Evolutionary conservation across 176 grass and related monocot genomes (phyloP), one percentile per base, ranked within the genome.

Genomic region (Ananas comosus): DNA sequence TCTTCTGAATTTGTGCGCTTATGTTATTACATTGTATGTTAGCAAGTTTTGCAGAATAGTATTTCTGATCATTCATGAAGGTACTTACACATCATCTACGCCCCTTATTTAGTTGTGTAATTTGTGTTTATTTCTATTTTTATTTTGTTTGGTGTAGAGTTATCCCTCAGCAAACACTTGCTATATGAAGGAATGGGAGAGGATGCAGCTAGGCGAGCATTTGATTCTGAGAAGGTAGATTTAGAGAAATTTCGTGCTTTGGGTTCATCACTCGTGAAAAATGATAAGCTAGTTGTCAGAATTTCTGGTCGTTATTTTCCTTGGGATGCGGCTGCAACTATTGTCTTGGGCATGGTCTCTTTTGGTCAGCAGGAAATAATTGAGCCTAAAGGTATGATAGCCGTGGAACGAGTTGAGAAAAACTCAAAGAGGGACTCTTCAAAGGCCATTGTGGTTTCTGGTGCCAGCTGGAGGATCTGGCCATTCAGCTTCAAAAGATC

Each of bases 391-490:
- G 88, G 85, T 64, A 88, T 84, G 88, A 96, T 96, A 67, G 79
- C 74, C 64, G 88, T 96, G 52, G 88, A 89, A 49, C 76, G 8
- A 83, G 78, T 80, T 67, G 85, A 88, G 14, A 54, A 53, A 66
- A 66, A 52, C 10, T 1, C 19, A 12, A 29, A 24, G 42, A 13
- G 3, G 16, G 19, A 59, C 51, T 48, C 78, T 77, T 76, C 67
- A 72, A 80, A 69, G 74, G 57, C 23, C 47, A 82, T 50, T 64
- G 56, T 48, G 67, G 72, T 18, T 76, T 74, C 79, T 79, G 86
- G 79, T 53, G 79, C 83, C 22, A 83, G 86, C 79, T 96, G 93
- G 92, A 96, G 87, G 57, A 79, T 96, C n/a, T 96, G 88, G 93
- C 88, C 83, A 29, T 96, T 96, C 75, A 76, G 79, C 70, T 79